Evolutionary conservation across 2,329 filamentous ascomycete species (phyloP).

Genomic region (Podosphaera xanthii): DNA sequence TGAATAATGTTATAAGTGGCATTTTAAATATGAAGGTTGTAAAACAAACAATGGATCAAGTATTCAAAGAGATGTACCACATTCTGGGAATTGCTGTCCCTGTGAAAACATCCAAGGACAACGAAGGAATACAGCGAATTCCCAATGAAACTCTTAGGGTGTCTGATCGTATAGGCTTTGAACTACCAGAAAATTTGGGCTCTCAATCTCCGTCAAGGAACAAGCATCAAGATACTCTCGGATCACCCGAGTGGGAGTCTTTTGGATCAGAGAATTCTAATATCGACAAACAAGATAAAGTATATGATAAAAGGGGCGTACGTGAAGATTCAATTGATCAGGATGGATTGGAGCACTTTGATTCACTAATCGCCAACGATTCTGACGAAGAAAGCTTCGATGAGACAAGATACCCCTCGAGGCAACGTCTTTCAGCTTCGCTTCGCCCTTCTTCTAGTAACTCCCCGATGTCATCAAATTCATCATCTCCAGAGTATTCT

Average conservation of each 20-base stretch:
- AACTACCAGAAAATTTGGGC: not conserved
- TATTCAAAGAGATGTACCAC: slow-evolving; percentile 14
- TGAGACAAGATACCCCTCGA: slow-evolving; percentile 7
- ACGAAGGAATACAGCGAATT: not conserved
- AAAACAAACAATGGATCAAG: slow-evolving; percentile 23
- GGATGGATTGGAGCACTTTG: slow-evolving; percentile 12
- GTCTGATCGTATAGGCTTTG: not conserved
- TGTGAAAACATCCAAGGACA: slow-evolving; percentile 6
- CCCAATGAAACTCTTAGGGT: slow-evolving; percentile 1
- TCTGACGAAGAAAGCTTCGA: slow-evolving; percentile 15
- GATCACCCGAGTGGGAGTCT: slow-evolving; percentile 4
- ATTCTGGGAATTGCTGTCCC: slow-evolving; percentile 13
- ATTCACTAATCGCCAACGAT: slow-evolving; percentile 12
- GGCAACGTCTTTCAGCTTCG: slow-evolving; percentile 7
- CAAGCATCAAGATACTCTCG: slow-evolving; percentile 1
- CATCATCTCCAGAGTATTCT: not conserved
- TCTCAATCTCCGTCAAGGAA: not conserved
- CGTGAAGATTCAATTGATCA: slow-evolving; percentile 9
- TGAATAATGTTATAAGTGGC: slow-evolving; percentile 28
- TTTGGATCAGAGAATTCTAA: slow-evolving; percentile 3
- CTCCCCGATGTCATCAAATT: slow-evolving; percentile 4
- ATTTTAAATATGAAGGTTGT: slow-evolving; percentile 29
- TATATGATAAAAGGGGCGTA: slow-evolving; percentile 5
- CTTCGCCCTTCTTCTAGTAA: slow-evolving; percentile 7
- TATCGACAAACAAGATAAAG: not conserved